Evolutionary conservation across 2,329 filamentous ascomycete genomes (phyloP), one percentile per base, ranked within the genome.

Genomic region (Mollisia scopiformis): DNA sequence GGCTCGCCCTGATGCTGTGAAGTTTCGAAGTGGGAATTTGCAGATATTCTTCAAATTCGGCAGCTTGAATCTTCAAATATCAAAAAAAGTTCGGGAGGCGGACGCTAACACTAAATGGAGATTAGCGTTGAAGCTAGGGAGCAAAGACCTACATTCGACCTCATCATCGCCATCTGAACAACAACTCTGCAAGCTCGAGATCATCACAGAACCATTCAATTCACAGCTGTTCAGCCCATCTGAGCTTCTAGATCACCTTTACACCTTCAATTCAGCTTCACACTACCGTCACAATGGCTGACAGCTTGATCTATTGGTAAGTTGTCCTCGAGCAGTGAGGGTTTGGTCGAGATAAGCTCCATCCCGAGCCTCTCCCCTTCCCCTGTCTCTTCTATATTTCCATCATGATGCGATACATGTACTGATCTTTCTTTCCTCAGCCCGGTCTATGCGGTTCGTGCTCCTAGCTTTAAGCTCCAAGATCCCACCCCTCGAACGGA

Each of bases 401-500:
- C 33, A 63, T 58, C 27, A 16, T 41, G 16, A 33, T 51, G 56
- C 37, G 41, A 47, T 61, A 28, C 62, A 57, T 57, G 49, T 78
- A 76, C 84, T 86, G 76, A 87, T 76, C 57, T 59, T 23, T 65
- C 67, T 65, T 61, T 61, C 54, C 75, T 66, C 73, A 99, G 94
- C 84, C 94, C 94, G 82, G 94, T 96, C 76, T 99, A 98, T 84
- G 92, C 95, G 86, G 95, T 98, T 88, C 92, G 94, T 97, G 74
- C 61, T 58, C 67, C 56, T 35, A 58, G 54, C 37, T 67, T 64
- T 68, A 62, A 46, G 63, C 59, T 62, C 53, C 43, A 10, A 14
- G 6, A 41, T 30, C 59, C 59, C 27, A 59, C 37, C 53, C 25
- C 23, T 49, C 53, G 50, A 58, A 50, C 55, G 53, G 51, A 62